These are phyloP conservation scores for Lathyrus tuberosus DNA, from an alignment of 306 rosid species.

Conservation along the genomic window DNA sequence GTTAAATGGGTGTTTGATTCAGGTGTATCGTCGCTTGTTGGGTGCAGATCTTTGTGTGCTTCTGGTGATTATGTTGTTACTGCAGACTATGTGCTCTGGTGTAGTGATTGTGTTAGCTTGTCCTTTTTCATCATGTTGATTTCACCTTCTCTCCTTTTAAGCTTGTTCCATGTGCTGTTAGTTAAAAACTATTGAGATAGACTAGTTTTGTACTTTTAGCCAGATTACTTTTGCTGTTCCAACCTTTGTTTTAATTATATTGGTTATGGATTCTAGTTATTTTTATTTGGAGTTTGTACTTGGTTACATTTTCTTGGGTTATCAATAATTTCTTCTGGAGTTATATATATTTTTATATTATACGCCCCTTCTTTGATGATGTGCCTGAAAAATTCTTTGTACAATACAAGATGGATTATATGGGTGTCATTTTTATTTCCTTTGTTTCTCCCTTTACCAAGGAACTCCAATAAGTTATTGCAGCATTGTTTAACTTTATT, in stretches of 20 bases:
- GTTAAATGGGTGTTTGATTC: conserved; percentile 91
- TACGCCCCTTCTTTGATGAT: conserved; percentile 25
- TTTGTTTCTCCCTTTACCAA: conserved; percentile 9
- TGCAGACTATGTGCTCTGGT: conserved; percentile 88
- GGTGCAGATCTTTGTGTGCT: conserved; percentile 95
- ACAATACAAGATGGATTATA: neutral
- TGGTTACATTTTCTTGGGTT: conserved; percentile 33
- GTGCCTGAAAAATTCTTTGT: neutral
- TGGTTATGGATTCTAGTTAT: conserved; percentile 22
- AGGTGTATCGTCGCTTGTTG: conserved; percentile 87
- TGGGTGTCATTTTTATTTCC: conserved; percentile 1
- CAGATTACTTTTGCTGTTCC: conserved; percentile 29
- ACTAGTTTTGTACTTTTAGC: conserved; percentile 43
- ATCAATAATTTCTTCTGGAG: conserved; percentile 20
- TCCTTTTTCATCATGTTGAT: conserved; percentile 66
- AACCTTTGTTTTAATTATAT: conserved; percentile 29
- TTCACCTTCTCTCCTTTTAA: conserved; percentile 50
- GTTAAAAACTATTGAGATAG: conserved; percentile 41
- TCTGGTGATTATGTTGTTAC: conserved; percentile 96
- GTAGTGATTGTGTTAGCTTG: conserved; percentile 81
- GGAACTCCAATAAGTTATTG: neutral
- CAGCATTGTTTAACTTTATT: neutral
- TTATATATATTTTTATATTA: neutral
- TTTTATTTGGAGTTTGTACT: conserved; percentile 27
- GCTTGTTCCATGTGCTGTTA: conserved; percentile 39